Evolutionary conservation across 2,329 filamentous ascomycete species (phyloP), one percentile per base, ranked within the genome.

Genomic region (Alternaria infectoria): DNA sequence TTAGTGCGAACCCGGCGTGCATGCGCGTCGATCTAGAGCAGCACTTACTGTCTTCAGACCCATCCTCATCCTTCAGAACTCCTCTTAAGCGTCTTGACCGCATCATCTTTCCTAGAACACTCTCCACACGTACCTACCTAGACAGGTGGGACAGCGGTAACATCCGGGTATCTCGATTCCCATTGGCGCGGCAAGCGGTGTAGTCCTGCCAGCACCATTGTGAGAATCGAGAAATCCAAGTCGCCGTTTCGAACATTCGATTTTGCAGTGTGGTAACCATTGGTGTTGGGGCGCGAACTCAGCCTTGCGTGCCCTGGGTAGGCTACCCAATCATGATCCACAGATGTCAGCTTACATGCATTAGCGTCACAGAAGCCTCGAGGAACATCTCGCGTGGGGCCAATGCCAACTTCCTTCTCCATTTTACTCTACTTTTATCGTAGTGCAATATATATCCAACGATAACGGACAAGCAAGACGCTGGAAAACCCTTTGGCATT

Each of bases 181-280:
- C 32, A 36, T 40, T 40, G 32, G 15, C 15, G 32, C 32, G 0
- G 2, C 15, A 40, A 40, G 32, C 8, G 15, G 15, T 1, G 0
- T 4, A 40, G 2, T 1, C 8, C 32, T 40, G 4, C 32, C 0
- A 10, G 5, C 15, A n/a, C 8, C 0, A 10, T 10, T 40, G 0
- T 40, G 15, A n/a, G n/a, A n/a, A n/a, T n/a, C n/a, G n/a, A n/a
- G n/a, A n/a, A n/a, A n/a, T n/a, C n/a, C n/a, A n/a, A n/a, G n/a
- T n/a, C n/a, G n/a, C n/a, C n/a, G n/a, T n/a, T n/a, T n/a, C n/a
- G n/a, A n/a, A n/a, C n/a, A n/a, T n/a, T n/a, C 15, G 8, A 4
- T n/a, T 9, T n/a, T 40, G 32, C 15, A n/a, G 32, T 40, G 15
- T 40, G 32, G 8, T n/a, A 8, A 40, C 32, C 4, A 40, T 5